Evolutionary conservation across 2,329 filamentous ascomycete genomes (phyloP), one percentile per base, ranked within the genome.

Genomic region (Stagonosporopsis cucurbitacearum): DNA sequence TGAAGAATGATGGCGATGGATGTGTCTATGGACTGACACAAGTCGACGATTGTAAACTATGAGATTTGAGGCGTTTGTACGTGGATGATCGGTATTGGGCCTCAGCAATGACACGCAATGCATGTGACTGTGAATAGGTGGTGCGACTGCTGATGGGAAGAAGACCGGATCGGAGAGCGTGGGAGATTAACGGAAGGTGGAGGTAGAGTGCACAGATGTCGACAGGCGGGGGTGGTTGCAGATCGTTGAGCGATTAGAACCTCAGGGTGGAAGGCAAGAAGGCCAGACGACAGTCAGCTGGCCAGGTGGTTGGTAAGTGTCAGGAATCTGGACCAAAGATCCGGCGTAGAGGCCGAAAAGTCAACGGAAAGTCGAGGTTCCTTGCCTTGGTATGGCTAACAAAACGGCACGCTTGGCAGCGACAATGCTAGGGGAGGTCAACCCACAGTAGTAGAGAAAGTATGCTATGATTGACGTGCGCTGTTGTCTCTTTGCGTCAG

Each of bases 11-110:
- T 72, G 69, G 58, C 60, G 64, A 49, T 49, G 57, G 61, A 42
- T 56, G 70, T 74, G 71, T 66, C 72, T 68, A 32, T 60, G 51
- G 66, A 66, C 68, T 61, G 71, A 74, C 70, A 75, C 69, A 46
- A 56, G 67, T 60, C 63, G 61, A 51, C 25, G 43, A 44, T 15
- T 30, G 53, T 50, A 42, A n/a, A 20, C 28, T 30, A 26, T 50
- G 35, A 17, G 41, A 28, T 28, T 41, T 25, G 36, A 13, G 26
- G n/a, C 7, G 42, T 37, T 30, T 15, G 57, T 52, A 45, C 26
- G 59, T 47, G 41, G 45, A 52, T 20, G 30, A 40, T 41, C 45
- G 61, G 45, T 32, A 26, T 42, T 9, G 12, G 8, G 23, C 26
- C 36, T 44, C 9, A 37, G 40, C 36, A 42, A 22, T 20, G 47